Conservation (phyloP, 1,284 basidiomycete species). For the Ustilago loliicola region DNA sequence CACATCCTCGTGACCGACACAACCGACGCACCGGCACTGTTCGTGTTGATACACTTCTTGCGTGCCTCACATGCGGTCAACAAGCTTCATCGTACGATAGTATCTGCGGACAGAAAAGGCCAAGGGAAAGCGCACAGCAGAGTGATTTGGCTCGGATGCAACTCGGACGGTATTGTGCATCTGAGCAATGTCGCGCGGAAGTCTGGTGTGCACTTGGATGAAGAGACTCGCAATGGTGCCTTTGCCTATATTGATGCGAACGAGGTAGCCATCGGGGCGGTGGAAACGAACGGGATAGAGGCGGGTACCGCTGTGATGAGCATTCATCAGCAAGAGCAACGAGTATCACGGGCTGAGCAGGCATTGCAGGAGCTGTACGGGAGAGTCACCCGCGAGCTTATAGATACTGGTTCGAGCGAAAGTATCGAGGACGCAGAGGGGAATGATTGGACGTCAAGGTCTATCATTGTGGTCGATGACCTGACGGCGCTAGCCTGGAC, state of each 20-base stretch:
- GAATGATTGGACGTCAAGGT: constrained; percentile 28
- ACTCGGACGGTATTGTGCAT: constrained; percentile 42
- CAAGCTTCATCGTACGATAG: constrained; percentile 11
- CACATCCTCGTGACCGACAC: constrained; percentile 57
- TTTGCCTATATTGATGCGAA: constrained; percentile 46
- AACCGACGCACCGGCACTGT: constrained; percentile 49
- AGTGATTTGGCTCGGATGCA: constrained; percentile 56
- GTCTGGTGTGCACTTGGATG: constrained; percentile 46
- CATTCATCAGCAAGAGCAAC: not conserved
- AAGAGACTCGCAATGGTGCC: constrained; percentile 25
- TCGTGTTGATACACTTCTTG: constrained; percentile 50
- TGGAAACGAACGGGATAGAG: not conserved
- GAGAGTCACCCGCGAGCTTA: constrained; percentile 20
- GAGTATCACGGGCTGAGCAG: not conserved
- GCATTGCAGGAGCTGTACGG: constrained; percentile 11
- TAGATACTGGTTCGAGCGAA: not conserved
- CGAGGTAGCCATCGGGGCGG: not conserved
- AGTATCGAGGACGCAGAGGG: not conserved
- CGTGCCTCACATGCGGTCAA: constrained; percentile 33
- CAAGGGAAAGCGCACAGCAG: constrained; percentile 17
- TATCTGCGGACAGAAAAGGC: constrained; percentile 13
- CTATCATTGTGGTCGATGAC: constrained; percentile 47
- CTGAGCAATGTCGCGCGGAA: constrained; percentile 46
- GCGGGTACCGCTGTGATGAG: constrained; percentile 4
- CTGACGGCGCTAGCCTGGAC: constrained; percentile 47